phyloP scores from a whole-genome alignment of 371 early-diverging fungal species.

The Neoconidiobolus thromboides region DNA sequence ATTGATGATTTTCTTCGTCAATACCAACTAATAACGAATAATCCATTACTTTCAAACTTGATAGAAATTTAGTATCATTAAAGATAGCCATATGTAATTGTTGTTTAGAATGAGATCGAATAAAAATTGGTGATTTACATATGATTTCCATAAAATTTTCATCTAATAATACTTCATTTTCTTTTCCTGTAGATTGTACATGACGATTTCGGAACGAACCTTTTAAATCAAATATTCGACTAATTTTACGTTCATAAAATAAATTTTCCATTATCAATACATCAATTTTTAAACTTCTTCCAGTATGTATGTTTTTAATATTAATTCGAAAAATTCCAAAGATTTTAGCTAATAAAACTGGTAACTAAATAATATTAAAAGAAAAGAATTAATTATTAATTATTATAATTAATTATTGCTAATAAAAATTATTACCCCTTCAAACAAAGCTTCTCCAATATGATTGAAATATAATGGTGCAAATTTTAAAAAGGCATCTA shows the following conservation, averaged over 20 bases:
- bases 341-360: slow-evolving; percentile 78
- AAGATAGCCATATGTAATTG: slow-evolving; percentile 55
- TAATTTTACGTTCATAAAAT: slow-evolving; percentile 60
- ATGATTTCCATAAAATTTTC: slow-evolving; percentile 65
- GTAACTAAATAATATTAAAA: slow-evolving; percentile 14
- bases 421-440: slow-evolving; percentile 17
- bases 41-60: slow-evolving; percentile 82
- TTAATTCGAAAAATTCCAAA: slow-evolving; percentile 82
- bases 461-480: slow-evolving; percentile 85
- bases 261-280: slow-evolving; percentile 90
- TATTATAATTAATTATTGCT: too few relatives aligned
- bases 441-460: slow-evolving; percentile 61
- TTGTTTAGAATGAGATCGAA: slow-evolving; percentile 68
- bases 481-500: slow-evolving; percentile 75
- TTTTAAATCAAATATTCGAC: slow-evolving; percentile 77
- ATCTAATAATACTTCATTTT: slow-evolving; percentile 76
- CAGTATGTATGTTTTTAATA: slow-evolving; percentile 57
- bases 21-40: slow-evolving; percentile 85
- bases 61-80: slow-evolving; percentile 79
- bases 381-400: too few relatives aligned
- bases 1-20: slow-evolving; percentile 55
- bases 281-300: slow-evolving; percentile 68
- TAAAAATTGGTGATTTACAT: slow-evolving; percentile 60
- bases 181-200: slow-evolving; percentile 62
- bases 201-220: slow-evolving; percentile 87